phyloP scores from a whole-genome alignment of 768 basidiomycete genomes.

The Leucocoprinus birnbaumii region DNA sequence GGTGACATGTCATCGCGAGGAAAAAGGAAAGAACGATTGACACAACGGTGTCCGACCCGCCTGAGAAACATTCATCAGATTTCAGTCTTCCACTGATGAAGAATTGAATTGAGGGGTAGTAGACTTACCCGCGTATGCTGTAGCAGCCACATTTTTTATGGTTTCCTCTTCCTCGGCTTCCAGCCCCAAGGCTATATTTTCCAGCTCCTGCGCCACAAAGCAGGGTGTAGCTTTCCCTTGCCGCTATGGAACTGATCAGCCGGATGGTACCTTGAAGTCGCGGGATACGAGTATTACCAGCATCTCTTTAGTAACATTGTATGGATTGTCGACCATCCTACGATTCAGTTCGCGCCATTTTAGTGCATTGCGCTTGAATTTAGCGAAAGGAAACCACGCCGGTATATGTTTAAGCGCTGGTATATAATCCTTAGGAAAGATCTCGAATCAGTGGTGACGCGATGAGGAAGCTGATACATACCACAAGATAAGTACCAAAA shows the following conservation, averaged over 20 bases:
- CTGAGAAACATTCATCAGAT: slow-evolving; percentile 5
- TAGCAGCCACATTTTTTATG: slow-evolving; percentile 41
- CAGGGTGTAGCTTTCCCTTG: slow-evolving; percentile 27
- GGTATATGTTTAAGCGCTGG: slow-evolving; percentile 38
- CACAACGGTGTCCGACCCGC: slow-evolving; percentile 33
- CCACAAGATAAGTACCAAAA: slow-evolving; percentile 42
- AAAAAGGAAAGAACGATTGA: slow-evolving; percentile 36
- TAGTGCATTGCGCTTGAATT: slow-evolving; percentile 35
- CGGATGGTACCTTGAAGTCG: background rate
- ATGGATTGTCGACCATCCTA: slow-evolving; percentile 38
- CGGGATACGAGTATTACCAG: slow-evolving; percentile 18
- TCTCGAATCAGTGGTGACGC: background rate
- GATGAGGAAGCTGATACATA: slow-evolving; percentile 19
- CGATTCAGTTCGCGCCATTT: slow-evolving; percentile 29
- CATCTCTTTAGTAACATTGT: slow-evolving; percentile 32
- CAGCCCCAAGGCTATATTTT: slow-evolving; percentile 19
- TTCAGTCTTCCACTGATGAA: background rate
- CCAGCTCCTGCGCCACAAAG: slow-evolving; percentile 35
- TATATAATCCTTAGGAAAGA: slow-evolving; percentile 24
- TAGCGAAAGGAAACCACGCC: slow-evolving; percentile 37
- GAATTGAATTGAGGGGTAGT: background rate
- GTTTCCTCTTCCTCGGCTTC: slow-evolving; percentile 29
- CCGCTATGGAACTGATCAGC: slow-evolving; percentile 15
- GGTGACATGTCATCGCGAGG: slow-evolving; percentile 36
- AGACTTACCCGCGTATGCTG: slow-evolving; percentile 36